phyloP scores from a whole-genome alignment of 2,329 filamentous ascomycete species.

The Neonectria hederae region DNA sequence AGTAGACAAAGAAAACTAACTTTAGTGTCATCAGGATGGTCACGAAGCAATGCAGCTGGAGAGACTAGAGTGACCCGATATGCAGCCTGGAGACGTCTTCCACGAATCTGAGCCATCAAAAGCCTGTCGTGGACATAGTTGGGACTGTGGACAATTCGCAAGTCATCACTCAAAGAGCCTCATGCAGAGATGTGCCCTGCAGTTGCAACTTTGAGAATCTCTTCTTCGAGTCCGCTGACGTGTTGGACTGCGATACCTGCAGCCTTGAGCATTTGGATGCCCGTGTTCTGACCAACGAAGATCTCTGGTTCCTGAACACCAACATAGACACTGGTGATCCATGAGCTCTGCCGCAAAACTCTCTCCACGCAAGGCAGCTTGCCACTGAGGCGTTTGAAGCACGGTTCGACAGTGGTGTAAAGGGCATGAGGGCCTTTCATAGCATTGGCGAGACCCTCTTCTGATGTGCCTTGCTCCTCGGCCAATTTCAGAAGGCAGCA shows the following conservation, averaged over 20 bases:
- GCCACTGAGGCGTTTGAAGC: conserved; percentile 76
- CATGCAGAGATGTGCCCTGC: conserved; percentile 71
- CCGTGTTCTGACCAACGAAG: conserved; percentile 86
- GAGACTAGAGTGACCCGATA: background rate
- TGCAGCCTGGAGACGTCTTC: background rate
- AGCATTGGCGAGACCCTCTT: conserved; percentile 62
- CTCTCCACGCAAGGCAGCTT: conserved; percentile 82
- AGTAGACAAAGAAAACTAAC: background rate
- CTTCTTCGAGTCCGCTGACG: conserved; percentile 78
- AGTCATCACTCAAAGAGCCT: background rate
- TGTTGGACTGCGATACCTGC: conserved; percentile 79
- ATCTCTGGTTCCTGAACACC: conserved; percentile 90
- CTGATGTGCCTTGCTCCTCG: conserved; percentile 56
- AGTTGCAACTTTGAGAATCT: conserved; percentile 84
- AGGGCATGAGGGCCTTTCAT: conserved; percentile 57
- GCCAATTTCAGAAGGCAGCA: conserved; percentile 84
- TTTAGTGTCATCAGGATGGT: background rate
- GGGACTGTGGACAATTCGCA: background rate
- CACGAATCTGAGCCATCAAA: background rate
- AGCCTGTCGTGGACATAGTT: background rate
- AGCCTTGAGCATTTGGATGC: conserved; percentile 73
- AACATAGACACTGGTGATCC: conserved; percentile 82
- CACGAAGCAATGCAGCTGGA: background rate
- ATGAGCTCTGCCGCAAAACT: conserved; percentile 70
- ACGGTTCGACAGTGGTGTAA: conserved; percentile 95